Conservation (phyloP, 805 yeast genomes). For the Novakomyces olei region DNA sequence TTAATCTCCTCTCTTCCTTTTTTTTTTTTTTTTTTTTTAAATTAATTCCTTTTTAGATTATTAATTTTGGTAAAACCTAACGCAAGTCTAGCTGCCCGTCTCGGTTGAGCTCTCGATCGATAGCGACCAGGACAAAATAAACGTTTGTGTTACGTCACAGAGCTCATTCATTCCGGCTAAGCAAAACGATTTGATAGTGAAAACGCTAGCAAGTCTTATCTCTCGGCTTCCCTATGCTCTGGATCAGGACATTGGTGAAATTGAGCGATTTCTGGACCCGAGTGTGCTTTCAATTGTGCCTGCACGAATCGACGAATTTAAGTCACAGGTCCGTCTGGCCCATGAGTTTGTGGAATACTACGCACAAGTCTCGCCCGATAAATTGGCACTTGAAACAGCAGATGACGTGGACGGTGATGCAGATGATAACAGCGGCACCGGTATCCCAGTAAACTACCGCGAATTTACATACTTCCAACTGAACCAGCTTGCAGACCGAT, state of each 20-base stretch:
- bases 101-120: too few relatives aligned
- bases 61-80: too few relatives aligned
- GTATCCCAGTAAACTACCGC: neutral
- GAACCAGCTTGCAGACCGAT: conserved; percentile 7
- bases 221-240: too few relatives aligned
- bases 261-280: conserved; percentile 3
- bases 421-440: neutral
- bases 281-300: conserved; percentile 1
- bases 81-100: too few relatives aligned
- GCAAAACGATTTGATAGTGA: too few relatives aligned
- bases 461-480: conserved; percentile 11
- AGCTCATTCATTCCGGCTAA: too few relatives aligned
- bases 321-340: conserved; percentile 4
- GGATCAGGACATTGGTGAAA: neutral
- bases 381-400: conserved; percentile 10
- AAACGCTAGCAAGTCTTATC: too few relatives aligned
- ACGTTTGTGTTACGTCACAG: too few relatives aligned
- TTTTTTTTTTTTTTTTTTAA: too few relatives aligned
- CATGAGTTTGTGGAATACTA: conserved; percentile 10
- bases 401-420: conserved; percentile 3
- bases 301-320: conserved; percentile 1
- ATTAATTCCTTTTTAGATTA: too few relatives aligned
- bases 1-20: too few relatives aligned
- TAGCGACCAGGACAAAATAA: too few relatives aligned
- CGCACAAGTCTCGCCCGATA: conserved; percentile 6